phyloP scores from a whole-genome alignment of 1,284 basidiomycete genomes.

The Porodaedalea pini region DNA sequence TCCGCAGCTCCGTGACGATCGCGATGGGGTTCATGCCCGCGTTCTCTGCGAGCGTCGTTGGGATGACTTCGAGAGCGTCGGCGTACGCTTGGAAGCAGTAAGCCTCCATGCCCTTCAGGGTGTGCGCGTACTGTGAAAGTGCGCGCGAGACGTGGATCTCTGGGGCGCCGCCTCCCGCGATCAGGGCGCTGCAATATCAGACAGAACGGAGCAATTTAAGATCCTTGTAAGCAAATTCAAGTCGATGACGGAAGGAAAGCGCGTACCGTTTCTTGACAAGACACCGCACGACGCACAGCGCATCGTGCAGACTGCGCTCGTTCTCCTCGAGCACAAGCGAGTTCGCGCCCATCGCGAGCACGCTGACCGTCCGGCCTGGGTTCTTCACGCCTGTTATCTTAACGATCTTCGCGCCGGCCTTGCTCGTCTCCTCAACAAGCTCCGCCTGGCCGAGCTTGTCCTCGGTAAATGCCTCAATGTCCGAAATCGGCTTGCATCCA shows the following conservation, averaged over 20 bases:
- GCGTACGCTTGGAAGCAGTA: constrained; percentile 99
- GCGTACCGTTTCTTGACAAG: constrained; percentile 94
- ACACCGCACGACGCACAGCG: constrained; percentile 96
- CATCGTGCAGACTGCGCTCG: constrained; percentile 96
- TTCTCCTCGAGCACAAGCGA: constrained; percentile 94
- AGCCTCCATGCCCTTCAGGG: constrained; percentile 96
- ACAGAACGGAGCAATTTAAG: neutral
- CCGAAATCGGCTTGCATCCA: constrained; percentile 94
- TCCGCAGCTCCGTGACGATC: constrained; percentile 97
- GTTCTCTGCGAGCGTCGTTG: constrained; percentile 97
- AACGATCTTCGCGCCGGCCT: constrained; percentile 88
- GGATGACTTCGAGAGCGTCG: constrained; percentile 97
- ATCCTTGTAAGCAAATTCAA: constrained; percentile 12
- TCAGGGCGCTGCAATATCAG: constrained; percentile 67
- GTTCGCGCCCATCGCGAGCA: constrained; percentile 95
- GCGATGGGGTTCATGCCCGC: constrained; percentile 97
- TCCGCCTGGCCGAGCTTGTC: constrained; percentile 98
- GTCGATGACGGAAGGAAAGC: neutral
- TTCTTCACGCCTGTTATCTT: constrained; percentile 96
- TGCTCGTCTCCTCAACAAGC: constrained; percentile 87
- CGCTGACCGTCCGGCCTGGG: constrained; percentile 90
- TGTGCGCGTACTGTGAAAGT: constrained; percentile 89
- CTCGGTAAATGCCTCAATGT: constrained; percentile 98
- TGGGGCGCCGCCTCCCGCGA: constrained; percentile 96
- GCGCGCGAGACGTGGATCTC: constrained; percentile 97